Base-by-base conservation (phyloP, 2,329 filamentous ascomycete species). In the Rhinocladiella mackenziei region DNA sequence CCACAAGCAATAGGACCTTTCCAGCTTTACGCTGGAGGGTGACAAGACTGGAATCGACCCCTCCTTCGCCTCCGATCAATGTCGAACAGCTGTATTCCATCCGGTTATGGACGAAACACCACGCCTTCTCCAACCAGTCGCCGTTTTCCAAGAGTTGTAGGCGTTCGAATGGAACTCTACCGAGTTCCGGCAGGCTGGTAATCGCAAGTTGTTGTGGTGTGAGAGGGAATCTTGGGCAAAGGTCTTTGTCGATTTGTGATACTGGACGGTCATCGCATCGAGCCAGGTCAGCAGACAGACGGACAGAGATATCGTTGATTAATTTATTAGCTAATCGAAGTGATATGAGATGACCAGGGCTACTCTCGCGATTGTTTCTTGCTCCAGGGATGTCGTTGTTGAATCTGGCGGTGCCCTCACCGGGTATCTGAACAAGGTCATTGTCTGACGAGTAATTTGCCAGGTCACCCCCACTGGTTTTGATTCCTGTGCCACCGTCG, bases 111-210 rank as follows among this genome's bases (percentile, higher is more conserved):
- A 46, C 33, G 25, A 36, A 40, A 25, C 48, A 50, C 43, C 43
- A 50, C n/a, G 38, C 48, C 35, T 43, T 47, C 43, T 50, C 48
- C 7, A 50, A 31, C 43, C 39, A 50, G 13, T 36, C 32, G 10
- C 40, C 43, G 17, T 43, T 32, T 11, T 39, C 22, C 20, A 32
- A 22, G 2, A 35, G 4, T 29, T 44, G 20, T n/a, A 50, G 6
- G 4, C 48, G 47, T 20, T 46, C 47, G 30, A 32, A 50, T 10
- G 37, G 42, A 7, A 39, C 32, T 9, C 31, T 29, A 30, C 33
- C 37, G 8, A 22, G 13, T 17, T 15, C 31, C 3, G 19, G 8
- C 7, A 39, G 18, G 15, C 31, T 15, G n/a, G 28, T 4, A 11
- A 35, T 14, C 19, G 18, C 34, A 6, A 46, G 23, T 32, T 35